A percentile compares a stretch with the other conserved stretches of the same genome.
These are phyloP conservation scores for Cladosporium sphaerospermum DNA, from an alignment of 2,329 filamentous ascomycete genomes.

Conservation along the genomic window DNA sequence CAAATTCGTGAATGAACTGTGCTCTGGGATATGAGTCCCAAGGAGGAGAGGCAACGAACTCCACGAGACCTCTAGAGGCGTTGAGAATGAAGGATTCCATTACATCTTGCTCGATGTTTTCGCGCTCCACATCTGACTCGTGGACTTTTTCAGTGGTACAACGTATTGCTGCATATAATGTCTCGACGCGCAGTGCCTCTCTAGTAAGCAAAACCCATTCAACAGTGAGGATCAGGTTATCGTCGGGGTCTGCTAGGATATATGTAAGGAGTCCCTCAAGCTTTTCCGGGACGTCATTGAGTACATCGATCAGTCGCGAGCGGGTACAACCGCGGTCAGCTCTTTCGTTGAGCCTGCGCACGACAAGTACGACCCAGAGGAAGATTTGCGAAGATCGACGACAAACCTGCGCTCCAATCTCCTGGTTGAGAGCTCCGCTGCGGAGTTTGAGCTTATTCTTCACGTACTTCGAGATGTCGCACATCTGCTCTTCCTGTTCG, in stretches of 20 bases:
- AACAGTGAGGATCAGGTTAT: no score
- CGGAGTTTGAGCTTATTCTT: not conserved
- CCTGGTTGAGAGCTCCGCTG: not conserved
- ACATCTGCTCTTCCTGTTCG: not conserved
- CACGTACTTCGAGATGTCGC: not conserved
- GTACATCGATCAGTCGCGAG: not conserved
- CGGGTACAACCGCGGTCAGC: not conserved
- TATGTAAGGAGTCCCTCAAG: not conserved
- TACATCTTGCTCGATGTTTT: conserved; percentile 19
- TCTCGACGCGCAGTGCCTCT: no score
- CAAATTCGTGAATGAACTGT: conserved; percentile 52
- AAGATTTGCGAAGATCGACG: not conserved
- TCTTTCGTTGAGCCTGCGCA: not conserved
- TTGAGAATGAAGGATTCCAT: conserved; percentile 30
- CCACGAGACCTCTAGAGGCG: conserved; percentile 47
- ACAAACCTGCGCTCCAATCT: conserved; percentile 17
- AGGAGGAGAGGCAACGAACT: conserved; percentile 23
- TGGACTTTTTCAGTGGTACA: no score
- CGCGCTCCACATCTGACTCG: no score
- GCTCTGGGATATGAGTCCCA: conserved; percentile 21
- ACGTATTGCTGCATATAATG: no score
- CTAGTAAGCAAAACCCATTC: no score
- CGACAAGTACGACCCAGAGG: not conserved
- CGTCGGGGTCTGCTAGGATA: not conserved
- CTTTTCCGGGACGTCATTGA: not conserved